A percentile compares a stretch with the other conserved stretches of the same genome.
Conservation (phyloP, 2,329 filamentous ascomycete species). For the Sporothrix pseudoabietina region DNA sequence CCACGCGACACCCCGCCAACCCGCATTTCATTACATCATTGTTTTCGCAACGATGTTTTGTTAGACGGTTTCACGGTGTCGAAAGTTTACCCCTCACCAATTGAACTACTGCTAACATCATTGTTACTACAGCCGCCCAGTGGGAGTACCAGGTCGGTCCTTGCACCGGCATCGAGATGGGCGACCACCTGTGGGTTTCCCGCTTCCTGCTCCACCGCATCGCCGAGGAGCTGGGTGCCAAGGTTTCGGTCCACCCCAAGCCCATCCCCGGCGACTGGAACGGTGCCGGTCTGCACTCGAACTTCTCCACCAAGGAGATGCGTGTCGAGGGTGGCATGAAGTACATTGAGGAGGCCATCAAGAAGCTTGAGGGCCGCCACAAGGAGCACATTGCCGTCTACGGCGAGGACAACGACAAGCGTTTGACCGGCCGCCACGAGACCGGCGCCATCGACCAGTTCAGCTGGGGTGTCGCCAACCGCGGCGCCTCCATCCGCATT, state of each 20-base stretch:
- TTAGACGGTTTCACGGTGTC: background rate
- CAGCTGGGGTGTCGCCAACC: conserved; percentile 92
- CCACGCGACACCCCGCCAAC: conserved; percentile 44
- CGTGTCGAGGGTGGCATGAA: conserved; percentile 93
- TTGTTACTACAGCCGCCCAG: conserved; percentile 32
- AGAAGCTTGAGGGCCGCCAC: conserved; percentile 79
- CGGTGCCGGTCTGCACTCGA: conserved; percentile 72
- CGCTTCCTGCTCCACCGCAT: conserved; percentile 77
- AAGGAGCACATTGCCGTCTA: conserved; percentile 85
- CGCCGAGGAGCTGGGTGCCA: conserved; percentile 93
- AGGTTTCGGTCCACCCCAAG: conserved; percentile 95
- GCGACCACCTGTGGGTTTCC: conserved; percentile 94
- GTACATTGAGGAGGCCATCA: conserved; percentile 82
- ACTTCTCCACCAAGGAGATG: conserved; percentile 90
- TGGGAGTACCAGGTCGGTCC: conserved; percentile 38
- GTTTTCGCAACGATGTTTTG: background rate
- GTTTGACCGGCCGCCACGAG: conserved; percentile 92
- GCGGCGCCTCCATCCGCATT: conserved; percentile 90
- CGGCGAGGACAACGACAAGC: conserved; percentile 91
- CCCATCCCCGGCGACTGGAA: conserved; percentile 95
- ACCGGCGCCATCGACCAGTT: conserved; percentile 93
- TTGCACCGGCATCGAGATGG: conserved; percentile 54
- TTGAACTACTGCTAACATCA: background rate
- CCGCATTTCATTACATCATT: background rate
- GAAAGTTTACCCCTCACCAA: background rate